phyloP scores from a whole-genome alignment of 2,329 filamentous ascomycete species.

The Seiridium cupressi region DNA sequence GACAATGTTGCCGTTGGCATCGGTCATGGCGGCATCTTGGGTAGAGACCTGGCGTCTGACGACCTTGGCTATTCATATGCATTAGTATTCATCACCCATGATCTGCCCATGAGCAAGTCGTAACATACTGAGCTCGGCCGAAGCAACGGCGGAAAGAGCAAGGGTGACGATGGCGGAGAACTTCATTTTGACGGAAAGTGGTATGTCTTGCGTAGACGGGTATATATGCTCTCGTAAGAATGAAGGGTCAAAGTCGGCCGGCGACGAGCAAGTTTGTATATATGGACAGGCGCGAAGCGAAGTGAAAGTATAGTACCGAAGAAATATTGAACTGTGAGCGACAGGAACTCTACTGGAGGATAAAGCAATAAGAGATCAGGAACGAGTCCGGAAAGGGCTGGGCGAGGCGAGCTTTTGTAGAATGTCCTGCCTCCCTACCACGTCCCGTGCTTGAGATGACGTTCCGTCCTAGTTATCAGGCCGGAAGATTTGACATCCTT shows the following conservation, averaged over 20 bases:
- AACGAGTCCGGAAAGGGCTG: neutral
- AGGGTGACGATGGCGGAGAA: conserved; percentile 46
- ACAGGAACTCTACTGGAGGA: conserved; percentile 18
- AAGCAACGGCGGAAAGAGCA: conserved; percentile 43
- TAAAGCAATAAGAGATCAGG: conserved; percentile 15
- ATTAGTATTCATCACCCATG: conserved; percentile 8
- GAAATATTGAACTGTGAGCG: conserved; percentile 18
- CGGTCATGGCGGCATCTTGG: conserved; percentile 43
- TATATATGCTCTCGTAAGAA: conserved; percentile 17
- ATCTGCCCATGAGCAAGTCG: neutral
- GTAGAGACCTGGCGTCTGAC: conserved; percentile 29
- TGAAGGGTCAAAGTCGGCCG: conserved; percentile 44
- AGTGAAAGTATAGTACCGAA: conserved; percentile 11
- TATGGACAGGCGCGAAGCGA: conserved; percentile 23
- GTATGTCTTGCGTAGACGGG: conserved; percentile 8
- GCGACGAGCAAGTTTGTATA: conserved; percentile 41
- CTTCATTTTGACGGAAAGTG: conserved; percentile 47
- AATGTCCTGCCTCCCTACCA: neutral
- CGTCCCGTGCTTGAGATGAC: neutral
- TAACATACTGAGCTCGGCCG: conserved; percentile 35
- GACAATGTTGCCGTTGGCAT: conserved; percentile 41
- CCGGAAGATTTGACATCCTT: neutral
- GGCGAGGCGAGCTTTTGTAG: conserved; percentile 17
- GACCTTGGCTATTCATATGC: conserved; percentile 24
- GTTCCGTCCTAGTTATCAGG: neutral